Base-by-base conservation (phyloP, 345 rosid genomes). In the Populus pruinosa region DNA sequence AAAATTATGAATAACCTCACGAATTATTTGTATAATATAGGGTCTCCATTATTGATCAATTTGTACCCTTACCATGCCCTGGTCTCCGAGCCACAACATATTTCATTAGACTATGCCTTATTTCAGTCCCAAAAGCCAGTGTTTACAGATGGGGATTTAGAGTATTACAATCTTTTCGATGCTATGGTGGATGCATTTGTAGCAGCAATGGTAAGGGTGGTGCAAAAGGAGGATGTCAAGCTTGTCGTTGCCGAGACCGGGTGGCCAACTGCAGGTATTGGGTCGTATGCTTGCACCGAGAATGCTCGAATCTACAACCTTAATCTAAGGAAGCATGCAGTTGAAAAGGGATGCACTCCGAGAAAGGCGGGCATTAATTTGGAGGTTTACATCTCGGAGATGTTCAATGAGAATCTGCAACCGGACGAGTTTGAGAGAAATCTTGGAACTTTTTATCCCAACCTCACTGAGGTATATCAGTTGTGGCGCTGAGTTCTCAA, bases 381-480 rank as follows among this genome's bases (percentile, higher is more conserved):
- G 81, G 73, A 82, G 47, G 78, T 69, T 21, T 78, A 73, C 72
- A 23, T 82, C n/a, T 84, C 67, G 65, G 76, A 69, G 2, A 80
- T 82, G 82, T 84, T 76, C 69, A 74, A 80, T 27, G 79, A 84
- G 77, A 43, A 87, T 56, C 29, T 62, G 33, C 81, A 67, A 47
- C 12, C 68, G 4, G 66, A 69, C 2, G 82, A 69, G 1, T 44
- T 17, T 2, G 72, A 64, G 50, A 79, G 75, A 39, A 70, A 78
- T 67, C 82, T 81, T 38, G 80, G 84, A 12, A 55, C 71, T 8
- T 86, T 86, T 70, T 29, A 76, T 77, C 67, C 83, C 3, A 71
- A 82, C 64, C 65, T 79, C 44, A 75, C 67, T 0, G 73, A 78
- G 17, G 78, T 73, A 5, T 84, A 82, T 25, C 78, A 78, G 3